A percentile compares a stretch with the other conserved stretches of the same genome.
Conservation (phyloP, 2,329 filamentous ascomycete genomes). For the Penicillium sp. region DNA sequence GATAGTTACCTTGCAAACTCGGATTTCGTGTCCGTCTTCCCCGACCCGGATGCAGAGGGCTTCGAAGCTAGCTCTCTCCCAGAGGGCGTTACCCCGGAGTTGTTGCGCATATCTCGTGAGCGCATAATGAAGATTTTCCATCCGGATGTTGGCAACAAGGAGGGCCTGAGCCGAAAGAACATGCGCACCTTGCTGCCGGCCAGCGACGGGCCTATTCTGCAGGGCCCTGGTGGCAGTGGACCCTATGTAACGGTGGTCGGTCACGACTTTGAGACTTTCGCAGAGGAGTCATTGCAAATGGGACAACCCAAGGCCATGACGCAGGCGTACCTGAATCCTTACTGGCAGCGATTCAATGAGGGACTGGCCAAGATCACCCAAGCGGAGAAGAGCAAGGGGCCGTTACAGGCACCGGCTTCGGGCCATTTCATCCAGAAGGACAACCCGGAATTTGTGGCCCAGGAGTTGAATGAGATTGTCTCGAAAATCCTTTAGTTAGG, state of each 20-base stretch:
- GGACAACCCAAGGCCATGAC: slow-evolving; percentile 38
- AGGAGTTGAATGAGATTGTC: slow-evolving; percentile 23
- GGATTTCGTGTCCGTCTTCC: slow-evolving; percentile 54
- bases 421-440: slow-evolving; percentile 57
- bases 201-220: slow-evolving; percentile 40
- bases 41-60: slow-evolving; percentile 48
- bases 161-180: slow-evolving; percentile 48
- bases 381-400: slow-evolving; percentile 38
- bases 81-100: slow-evolving; percentile 31
- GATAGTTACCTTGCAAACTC: slow-evolving; percentile 58
- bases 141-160: slow-evolving; percentile 47
- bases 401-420: slow-evolving; percentile 46
- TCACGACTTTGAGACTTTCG: slow-evolving; percentile 53
- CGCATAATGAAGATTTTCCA: slow-evolving; percentile 44
- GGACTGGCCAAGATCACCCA: slow-evolving; percentile 46
- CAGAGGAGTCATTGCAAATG: slow-evolving; percentile 40
- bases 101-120: slow-evolving; percentile 31
- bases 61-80: slow-evolving; percentile 45
- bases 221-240: slow-evolving; percentile 28
- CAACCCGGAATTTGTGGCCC: slow-evolving; percentile 45
- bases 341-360: slow-evolving; percentile 54
- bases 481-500: slow-evolving; percentile 14
- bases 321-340: slow-evolving; percentile 51
- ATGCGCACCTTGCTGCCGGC: slow-evolving; percentile 43
- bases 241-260: slow-evolving; percentile 51